Base-by-base conservation (phyloP, 495 filamentous ascomycete species). In the Daldinia concentrica region DNA sequence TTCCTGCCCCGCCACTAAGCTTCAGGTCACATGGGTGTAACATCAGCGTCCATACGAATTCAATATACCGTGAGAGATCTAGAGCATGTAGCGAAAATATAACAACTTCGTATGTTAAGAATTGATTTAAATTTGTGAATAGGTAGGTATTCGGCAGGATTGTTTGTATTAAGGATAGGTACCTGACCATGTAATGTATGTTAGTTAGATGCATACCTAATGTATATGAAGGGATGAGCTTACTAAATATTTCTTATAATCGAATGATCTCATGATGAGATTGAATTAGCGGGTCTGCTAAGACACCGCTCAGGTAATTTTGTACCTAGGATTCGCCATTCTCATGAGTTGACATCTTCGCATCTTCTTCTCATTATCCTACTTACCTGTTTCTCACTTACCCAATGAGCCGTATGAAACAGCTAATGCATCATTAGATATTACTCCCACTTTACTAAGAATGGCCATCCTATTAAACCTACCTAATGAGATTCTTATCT, bases 401-500 rank as follows among this genome's bases (percentile, higher is more conserved):
- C 26, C 50, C 24, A n/a, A 1, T 8, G 14, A 30, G 3, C 27
- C 7, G 9, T 12, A 17, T 30, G 12, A 17, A 30, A 30, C n/a
- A 30, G 15, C 17, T 5, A 5, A 29, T 30, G 24, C 1, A 6
- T 11, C 24, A 30, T 54, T 30, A 39, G 26, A 22, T 43, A 57
- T 15, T 7, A 14, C 8, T 22, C 11, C n/a, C n/a, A n/a, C 62
- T 56, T 29, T 45, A 12, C 7, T n/a, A 14, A 55, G 1, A 39
- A 74, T 74, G 72, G 36, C 72, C 12, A 37, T 36, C 32, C 26
- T 74, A 6, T 19, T 58, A 24, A 37, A 32, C 34, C 37, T 74
- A 12, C 72, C 72, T 26, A 74, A 70, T 51, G 72, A 74, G 57
- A 67, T 71, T 22, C 63, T 74, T 29, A 59, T 74, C 45, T 39